Conservation (phyloP, 177 flowering plant species). For the Telopea speciosissima region DNA sequence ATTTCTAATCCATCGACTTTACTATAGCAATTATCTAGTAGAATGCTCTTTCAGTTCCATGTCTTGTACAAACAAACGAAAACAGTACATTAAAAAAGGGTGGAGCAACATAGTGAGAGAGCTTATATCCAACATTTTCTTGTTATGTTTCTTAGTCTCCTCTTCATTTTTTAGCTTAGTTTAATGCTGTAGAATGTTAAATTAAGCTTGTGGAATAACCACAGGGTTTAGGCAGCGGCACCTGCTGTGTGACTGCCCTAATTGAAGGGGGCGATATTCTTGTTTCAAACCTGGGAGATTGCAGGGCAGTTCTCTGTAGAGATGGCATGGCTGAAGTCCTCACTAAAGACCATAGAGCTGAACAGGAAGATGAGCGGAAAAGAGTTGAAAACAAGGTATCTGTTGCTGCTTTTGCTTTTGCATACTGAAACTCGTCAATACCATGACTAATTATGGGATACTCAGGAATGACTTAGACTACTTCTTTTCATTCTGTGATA, state of each 20-base stretch:
- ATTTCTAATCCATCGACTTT: neutral
- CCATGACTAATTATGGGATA: neutral
- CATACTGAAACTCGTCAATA: neutral
- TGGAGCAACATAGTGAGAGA: neutral
- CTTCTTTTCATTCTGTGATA: conserved; percentile 3
- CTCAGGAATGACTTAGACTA: neutral
- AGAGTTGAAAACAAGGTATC: conserved; percentile 58
- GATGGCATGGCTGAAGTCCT: conserved; percentile 77
- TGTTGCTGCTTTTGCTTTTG: neutral
- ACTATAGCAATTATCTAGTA: neutral
- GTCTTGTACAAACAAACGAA: neutral
- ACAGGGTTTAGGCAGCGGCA: conserved; percentile 68
- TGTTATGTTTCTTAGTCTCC: neutral
- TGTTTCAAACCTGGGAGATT: conserved; percentile 77
- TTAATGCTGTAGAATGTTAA: neutral
- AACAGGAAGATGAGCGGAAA: conserved; percentile 44
- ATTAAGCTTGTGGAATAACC: conserved; percentile 5
- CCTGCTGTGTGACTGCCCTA: conserved; percentile 78
- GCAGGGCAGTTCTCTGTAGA: conserved; percentile 74
- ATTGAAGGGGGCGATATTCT: conserved; percentile 46
- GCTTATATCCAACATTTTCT: neutral
- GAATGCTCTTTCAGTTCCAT: neutral
- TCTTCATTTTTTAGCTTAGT: neutral
- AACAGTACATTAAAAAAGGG: neutral
- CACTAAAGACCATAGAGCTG: conserved; percentile 64